Conservation (phyloP, 2,329 filamentous ascomycete genomes). For the Penicillium crustosum region DNA sequence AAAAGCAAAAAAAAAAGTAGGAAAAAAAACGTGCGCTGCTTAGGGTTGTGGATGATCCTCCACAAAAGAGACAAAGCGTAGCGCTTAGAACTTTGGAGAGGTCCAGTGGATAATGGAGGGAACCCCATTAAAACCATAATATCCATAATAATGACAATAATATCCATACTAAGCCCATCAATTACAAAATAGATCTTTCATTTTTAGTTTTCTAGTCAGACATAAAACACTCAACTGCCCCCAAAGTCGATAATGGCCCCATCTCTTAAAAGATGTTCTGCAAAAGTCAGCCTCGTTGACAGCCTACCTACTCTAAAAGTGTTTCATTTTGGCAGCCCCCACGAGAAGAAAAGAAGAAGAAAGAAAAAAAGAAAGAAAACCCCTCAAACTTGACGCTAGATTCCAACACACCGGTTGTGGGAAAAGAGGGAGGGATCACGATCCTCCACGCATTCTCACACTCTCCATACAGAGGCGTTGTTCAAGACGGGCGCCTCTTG, state of each 20-base stretch:
- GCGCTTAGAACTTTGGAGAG: constrained; percentile 2
- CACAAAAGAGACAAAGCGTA: constrained; percentile 10
- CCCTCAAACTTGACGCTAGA: not conserved
- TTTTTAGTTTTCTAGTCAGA: no score
- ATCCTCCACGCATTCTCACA: not conserved
- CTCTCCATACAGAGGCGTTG: not conserved
- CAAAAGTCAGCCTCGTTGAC: constrained; percentile 6
- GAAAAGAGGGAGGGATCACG: not conserved
- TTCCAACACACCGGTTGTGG: constrained; percentile 2
- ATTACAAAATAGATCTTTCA: not conserved
- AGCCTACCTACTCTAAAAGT: not conserved
- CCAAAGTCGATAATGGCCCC: not conserved
- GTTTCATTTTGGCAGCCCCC: not conserved
- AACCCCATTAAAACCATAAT: not conserved
- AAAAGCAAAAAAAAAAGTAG: not conserved
- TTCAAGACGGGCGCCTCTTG: constrained; percentile 17
- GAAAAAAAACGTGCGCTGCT: not conserved
- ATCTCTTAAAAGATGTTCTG: not conserved
- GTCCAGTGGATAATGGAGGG: not conserved
- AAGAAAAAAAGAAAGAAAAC: not conserved
- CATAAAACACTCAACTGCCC: not conserved
- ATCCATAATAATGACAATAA: not conserved
- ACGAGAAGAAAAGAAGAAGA: not conserved
- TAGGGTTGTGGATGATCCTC: constrained; percentile 9
- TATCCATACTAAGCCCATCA: not conserved